Conservation (phyloP, 306 rosid species). For the Dalbergia cochinchinensis region DNA sequence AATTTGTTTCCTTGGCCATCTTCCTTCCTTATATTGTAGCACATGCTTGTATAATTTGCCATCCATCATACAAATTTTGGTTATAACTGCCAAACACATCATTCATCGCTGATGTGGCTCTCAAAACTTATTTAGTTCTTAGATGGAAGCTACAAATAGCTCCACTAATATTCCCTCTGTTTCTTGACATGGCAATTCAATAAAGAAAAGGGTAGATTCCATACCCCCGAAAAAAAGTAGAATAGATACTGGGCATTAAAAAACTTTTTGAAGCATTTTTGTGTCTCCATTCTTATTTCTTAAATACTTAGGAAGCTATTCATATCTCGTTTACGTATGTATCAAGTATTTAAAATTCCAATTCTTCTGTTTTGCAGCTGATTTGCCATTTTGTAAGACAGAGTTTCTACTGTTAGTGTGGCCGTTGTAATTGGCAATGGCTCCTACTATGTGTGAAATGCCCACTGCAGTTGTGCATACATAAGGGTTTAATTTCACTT, state of each 20-base stretch:
- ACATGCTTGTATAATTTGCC: background rate
- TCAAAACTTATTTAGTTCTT: background rate
- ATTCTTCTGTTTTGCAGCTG: too few relatives aligned
- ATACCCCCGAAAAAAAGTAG: background rate
- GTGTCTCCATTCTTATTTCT: too few relatives aligned
- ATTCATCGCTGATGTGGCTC: background rate
- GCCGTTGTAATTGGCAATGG: too few relatives aligned
- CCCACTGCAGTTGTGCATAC: too few relatives aligned
- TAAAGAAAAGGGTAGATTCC: constrained; percentile 30
- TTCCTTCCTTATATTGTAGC: background rate
- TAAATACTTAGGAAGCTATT: background rate
- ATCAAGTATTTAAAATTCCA: background rate
- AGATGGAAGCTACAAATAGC: background rate
- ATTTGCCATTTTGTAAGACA: too few relatives aligned
- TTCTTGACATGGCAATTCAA: background rate
- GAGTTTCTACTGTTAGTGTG: too few relatives aligned
- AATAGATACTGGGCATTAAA: constrained; percentile 16
- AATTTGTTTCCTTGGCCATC: background rate
- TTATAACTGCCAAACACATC: background rate
- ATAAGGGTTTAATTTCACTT: too few relatives aligned
- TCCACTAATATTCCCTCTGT: constrained; percentile 21
- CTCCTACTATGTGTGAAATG: too few relatives aligned
- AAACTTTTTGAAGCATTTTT: constrained; percentile 26
- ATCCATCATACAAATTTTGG: background rate
- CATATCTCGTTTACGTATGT: too few relatives aligned